A percentile compares a stretch with the other conserved stretches of the same genome.
Conservation (phyloP, 371 early-diverging fungal genomes). For the Conidiobolus incongruus region DNA sequence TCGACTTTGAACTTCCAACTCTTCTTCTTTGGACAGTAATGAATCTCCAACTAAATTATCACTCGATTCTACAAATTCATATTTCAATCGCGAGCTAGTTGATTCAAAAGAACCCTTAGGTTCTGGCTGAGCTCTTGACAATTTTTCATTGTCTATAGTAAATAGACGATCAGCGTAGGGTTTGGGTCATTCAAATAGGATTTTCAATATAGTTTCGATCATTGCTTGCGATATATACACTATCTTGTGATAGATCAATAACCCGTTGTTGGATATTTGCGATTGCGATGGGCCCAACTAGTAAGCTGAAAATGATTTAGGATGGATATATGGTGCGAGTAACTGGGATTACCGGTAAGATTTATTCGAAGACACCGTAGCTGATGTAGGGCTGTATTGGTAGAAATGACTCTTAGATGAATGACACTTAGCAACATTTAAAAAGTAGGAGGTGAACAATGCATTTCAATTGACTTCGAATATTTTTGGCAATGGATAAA, state of each 20-base stretch:
- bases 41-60: no score
- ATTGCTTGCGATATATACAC: constrained; percentile 36
- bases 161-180: constrained; percentile 10
- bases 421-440: constrained; percentile 52
- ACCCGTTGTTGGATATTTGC: constrained; percentile 29
- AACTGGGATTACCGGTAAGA: constrained; percentile 10
- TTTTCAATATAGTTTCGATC: constrained; percentile 37
- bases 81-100: background rate
- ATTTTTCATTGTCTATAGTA: constrained; percentile 6
- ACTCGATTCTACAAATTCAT: background rate
- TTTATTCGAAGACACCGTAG: constrained; percentile 1
- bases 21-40: background rate
- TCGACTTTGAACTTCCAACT: background rate
- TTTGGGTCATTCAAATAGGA: constrained; percentile 13
- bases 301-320: constrained; percentile 25
- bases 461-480: constrained; percentile 77
- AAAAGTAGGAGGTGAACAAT: constrained; percentile 38
- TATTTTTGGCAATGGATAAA: constrained; percentile 59
- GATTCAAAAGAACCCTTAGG: no score
- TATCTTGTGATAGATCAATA: constrained; percentile 52
- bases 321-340: constrained; percentile 38
- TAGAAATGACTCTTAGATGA: constrained; percentile 38
- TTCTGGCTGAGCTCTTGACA: background rate
- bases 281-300: constrained; percentile 12
- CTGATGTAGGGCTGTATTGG: constrained; percentile 26